These are phyloP conservation scores for Alternaria angustiovoidea DNA, from an alignment of 2,329 filamentous ascomycete species.

Conservation along the genomic window DNA sequence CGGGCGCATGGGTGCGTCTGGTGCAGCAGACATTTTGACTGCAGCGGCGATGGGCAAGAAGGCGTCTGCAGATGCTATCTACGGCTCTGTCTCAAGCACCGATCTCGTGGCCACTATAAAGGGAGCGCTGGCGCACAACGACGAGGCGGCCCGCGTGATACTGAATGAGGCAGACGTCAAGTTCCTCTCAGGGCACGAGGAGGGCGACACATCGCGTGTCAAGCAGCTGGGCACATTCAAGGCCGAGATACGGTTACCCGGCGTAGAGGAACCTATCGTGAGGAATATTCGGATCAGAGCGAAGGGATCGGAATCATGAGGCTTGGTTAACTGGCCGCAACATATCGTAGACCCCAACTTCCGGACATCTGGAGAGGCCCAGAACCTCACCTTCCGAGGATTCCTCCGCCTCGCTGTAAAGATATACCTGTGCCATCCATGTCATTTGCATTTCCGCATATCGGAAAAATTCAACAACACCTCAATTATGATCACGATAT, in stretches of 20 bases:
- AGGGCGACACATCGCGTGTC: conserved; percentile 54
- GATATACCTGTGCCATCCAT: conserved; percentile 36
- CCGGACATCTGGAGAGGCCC: conserved; percentile 5
- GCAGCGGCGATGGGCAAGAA: conserved; percentile 46
- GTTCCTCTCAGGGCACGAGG: conserved; percentile 54
- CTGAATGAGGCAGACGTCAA: conserved; percentile 60
- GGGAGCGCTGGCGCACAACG: conserved; percentile 59
- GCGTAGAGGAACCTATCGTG: conserved; percentile 50
- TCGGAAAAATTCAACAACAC: conserved; percentile 29
- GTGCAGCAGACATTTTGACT: conserved; percentile 47
- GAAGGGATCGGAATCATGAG: conserved; percentile 34
- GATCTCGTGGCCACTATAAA: conserved; percentile 61
- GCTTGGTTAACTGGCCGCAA: neutral
- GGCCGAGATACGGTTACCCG: conserved; percentile 61
- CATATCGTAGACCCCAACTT: conserved; percentile 17
- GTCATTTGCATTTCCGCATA: conserved; percentile 25
- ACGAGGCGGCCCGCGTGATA: conserved; percentile 60
- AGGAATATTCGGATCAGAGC: conserved; percentile 46
- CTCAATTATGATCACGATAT: conserved; percentile 30
- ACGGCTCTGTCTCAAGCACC: conserved; percentile 63
- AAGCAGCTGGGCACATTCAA: conserved; percentile 63
- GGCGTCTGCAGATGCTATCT: conserved; percentile 50
- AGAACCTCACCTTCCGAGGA: conserved; percentile 3
- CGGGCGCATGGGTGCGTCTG: conserved; percentile 46
- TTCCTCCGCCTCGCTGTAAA: conserved; percentile 34